Percentiles rank a stretch among this genome's conserved stretches.
These are phyloP conservation scores for Striga asiatica DNA, from an alignment of 257 asterid genomes.

Conservation along the genomic window DNA sequence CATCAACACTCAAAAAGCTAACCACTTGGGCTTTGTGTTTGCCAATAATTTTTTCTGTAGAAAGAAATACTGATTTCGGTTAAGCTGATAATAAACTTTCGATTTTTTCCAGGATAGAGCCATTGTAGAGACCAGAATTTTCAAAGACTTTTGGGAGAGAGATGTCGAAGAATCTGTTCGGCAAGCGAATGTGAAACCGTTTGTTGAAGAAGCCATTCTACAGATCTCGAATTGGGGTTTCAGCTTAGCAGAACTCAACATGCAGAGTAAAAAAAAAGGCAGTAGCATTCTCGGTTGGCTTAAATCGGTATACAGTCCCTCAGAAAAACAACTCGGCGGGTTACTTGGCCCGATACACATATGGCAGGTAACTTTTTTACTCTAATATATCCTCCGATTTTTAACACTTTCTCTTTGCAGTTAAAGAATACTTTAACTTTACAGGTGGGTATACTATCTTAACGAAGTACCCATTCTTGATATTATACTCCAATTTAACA, in stretches of 20 bases:
- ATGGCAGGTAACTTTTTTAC: constrained; percentile 99
- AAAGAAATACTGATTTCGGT: not conserved
- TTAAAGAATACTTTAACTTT: too few species aligned
- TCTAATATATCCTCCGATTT: too few species aligned
- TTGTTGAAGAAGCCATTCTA: constrained; percentile 74
- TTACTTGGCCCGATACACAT: constrained; percentile 83
- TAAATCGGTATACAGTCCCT: constrained; percentile 47
- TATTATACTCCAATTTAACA: too few species aligned
- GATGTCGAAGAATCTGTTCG: constrained; percentile 88
- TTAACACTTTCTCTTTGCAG: too few species aligned
- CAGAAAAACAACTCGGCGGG: constrained; percentile 46
- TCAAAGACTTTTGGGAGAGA: constrained; percentile 72
- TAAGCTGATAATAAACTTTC: constrained; percentile 10
- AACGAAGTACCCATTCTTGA: too few species aligned
- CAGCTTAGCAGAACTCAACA: constrained; percentile 64
- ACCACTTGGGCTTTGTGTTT: too few species aligned
- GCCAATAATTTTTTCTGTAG: not conserved
- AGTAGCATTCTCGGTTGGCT: constrained; percentile 59
- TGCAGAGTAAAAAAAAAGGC: constrained; percentile 34
- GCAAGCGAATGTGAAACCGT: constrained; percentile 56
- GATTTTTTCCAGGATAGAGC: constrained; percentile 56
- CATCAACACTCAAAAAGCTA: too few species aligned
- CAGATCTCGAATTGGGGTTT: constrained; percentile 93
- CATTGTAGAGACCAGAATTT: constrained; percentile 37
- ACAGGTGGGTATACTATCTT: too few species aligned